Conservation (phyloP, 2,329 filamentous ascomycete species). For the Huntiella bhutanensis region DNA sequence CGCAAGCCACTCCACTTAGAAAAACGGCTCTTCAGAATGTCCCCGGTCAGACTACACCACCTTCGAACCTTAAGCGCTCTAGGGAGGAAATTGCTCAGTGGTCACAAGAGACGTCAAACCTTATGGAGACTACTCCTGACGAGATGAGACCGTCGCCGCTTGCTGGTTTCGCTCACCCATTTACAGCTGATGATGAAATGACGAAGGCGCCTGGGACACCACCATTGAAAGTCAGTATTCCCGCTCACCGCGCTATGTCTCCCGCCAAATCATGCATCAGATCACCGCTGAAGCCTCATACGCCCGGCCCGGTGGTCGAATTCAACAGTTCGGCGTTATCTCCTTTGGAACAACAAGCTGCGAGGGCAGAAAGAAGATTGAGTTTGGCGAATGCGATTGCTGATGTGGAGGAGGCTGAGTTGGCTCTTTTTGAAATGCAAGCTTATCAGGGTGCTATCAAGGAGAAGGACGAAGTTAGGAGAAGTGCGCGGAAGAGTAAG, state of each 20-base stretch:
- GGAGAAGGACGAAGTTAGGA: constrained; percentile 1
- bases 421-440: constrained; percentile 6
- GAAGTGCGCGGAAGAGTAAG: neutral
- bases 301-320: constrained; percentile 38
- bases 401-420: constrained; percentile 4
- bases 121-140: constrained; percentile 13
- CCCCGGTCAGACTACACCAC: constrained; percentile 16
- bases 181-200: neutral
- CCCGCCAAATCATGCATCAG: constrained; percentile 38
- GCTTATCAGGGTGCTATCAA: constrained; percentile 12
- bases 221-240: constrained; percentile 8
- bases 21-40: constrained; percentile 2
- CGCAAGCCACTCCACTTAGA: neutral
- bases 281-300: constrained; percentile 37
- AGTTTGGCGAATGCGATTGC: neutral
- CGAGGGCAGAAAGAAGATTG: constrained; percentile 7
- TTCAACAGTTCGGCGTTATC: constrained; percentile 34
- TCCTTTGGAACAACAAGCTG: constrained; percentile 22
- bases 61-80: constrained; percentile 23
- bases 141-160: constrained; percentile 20
- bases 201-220: neutral
- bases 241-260: constrained; percentile 32
- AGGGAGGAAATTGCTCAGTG: constrained; percentile 24
- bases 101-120: constrained; percentile 22
- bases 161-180: neutral